Evolutionary conservation across 2,329 filamentous ascomycete genomes (phyloP), one percentile per base, ranked within the genome.

Genomic region (Fusarium irregulare): DNA sequence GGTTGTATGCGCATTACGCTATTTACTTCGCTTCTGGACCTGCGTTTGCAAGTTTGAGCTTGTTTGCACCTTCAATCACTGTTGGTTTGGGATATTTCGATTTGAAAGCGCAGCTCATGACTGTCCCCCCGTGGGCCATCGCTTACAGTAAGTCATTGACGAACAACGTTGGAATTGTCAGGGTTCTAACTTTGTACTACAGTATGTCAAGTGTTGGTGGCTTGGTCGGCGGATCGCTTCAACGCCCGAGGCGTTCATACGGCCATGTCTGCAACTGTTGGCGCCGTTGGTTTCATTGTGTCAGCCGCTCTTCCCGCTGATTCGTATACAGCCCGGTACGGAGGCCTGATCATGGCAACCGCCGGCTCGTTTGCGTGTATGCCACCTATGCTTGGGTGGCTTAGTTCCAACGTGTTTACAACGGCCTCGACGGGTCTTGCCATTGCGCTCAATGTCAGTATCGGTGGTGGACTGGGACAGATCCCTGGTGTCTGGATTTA

Each of bases 401-500:
- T 92, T 9, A 89, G 88, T 11, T 88, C 87, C 42, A 93, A 93
- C 74, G 81, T 92, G 50, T 87, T 87, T 74, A 88, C 84, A 57
- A 92, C 91, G 0, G 87, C 88, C 0, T 85, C 89, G 0, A 87
- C 88, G 0, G 91, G 91, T 0, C 83, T 93, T 13, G 91, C 90
- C 3, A 91, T 93, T 58, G 91, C 90, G 1, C 79, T 93, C 66
- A 92, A 93, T 67, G 87, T 93, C 18, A 89, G 87, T 3, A 84
- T 91, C 30, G 85, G 85, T 50, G 90, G 89, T 0, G 90, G 89
- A 0, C 84, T 90, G 0, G 91, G 91, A 0, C 91, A 93, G 77
- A 93, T 93, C 42, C 86, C 88, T 0, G 91, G 90, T 0, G 89
- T 92, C 2, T 93, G 90, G 90, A 92, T 92, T 66, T 93, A 92